Conservation (phyloP, 768 basidiomycete species). For the Chlorophyllum brunneum region DNA sequence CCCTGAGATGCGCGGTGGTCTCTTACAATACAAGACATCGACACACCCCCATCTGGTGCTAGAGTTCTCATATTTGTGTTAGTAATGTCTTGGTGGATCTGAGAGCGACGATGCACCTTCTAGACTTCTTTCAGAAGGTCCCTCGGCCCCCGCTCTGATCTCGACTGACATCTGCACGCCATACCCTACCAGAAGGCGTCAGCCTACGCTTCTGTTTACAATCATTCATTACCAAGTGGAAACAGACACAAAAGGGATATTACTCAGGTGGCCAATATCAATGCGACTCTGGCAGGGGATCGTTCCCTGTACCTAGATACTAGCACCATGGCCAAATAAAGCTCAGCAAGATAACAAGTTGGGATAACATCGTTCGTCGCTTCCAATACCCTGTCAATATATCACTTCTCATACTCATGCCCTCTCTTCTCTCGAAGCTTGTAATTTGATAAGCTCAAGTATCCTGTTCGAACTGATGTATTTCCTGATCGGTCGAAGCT, state of each 20-base stretch:
- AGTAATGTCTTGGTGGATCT: background rate
- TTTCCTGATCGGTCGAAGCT: conserved; percentile 2
- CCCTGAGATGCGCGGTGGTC: background rate
- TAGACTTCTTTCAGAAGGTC: background rate
- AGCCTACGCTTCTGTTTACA: no score
- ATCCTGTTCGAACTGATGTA: background rate
- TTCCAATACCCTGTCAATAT: background rate
- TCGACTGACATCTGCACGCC: background rate
- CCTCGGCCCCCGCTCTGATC: background rate
- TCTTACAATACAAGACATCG: background rate
- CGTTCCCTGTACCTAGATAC: no score
- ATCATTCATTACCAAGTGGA: no score
- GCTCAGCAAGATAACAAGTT: no score
- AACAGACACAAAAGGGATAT: no score
- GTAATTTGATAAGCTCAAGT: background rate
- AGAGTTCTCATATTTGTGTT: background rate
- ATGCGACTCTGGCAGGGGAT: no score
- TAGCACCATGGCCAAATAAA: no score
- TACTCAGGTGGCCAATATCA: no score
- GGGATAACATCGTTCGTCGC: conserved; percentile 1
- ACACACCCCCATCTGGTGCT: background rate
- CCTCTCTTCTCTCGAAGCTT: conserved; percentile 1
- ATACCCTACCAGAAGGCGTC: background rate
- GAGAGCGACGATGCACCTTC: no score
- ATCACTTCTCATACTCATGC: conserved; percentile 10